phyloP scores from a whole-genome alignment of 495 filamentous ascomycete genomes.

The Emericellopsis terricola region DNA sequence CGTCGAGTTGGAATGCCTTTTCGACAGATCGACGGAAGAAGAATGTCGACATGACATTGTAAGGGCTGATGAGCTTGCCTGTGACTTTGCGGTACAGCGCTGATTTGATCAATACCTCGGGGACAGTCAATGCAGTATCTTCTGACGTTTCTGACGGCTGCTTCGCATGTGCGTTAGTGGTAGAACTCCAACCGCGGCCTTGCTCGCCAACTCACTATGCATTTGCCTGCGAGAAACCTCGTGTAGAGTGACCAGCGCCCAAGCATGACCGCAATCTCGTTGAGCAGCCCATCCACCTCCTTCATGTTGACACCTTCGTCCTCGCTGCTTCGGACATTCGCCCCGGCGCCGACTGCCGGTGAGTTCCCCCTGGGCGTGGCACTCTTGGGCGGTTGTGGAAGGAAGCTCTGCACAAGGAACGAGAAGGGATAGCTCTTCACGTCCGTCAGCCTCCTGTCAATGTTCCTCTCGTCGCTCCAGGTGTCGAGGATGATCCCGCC shows the following conservation, averaged over 20 bases:
- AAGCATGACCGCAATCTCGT: slow-evolving; percentile 79
- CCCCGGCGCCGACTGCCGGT: slow-evolving; percentile 39
- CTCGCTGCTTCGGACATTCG: slow-evolving; percentile 37
- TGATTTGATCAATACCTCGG: slow-evolving; percentile 55
- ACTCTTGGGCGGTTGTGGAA: slow-evolving; percentile 41
- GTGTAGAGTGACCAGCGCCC: slow-evolving; percentile 85
- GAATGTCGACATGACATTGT: slow-evolving; percentile 80
- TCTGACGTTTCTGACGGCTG: slow-evolving; percentile 18
- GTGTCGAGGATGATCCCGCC: slow-evolving; percentile 94
- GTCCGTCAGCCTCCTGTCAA: slow-evolving; percentile 77
- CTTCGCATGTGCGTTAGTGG: slow-evolving; percentile 14
- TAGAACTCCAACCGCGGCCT: background rate
- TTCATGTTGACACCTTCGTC: slow-evolving; percentile 93
- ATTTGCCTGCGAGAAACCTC: slow-evolving; percentile 74
- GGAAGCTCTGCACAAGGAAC: slow-evolving; percentile 87
- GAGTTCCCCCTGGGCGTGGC: slow-evolving; percentile 38
- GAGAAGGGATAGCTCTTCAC: slow-evolving; percentile 94
- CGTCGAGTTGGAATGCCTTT: slow-evolving; percentile 96
- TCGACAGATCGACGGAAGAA: slow-evolving; percentile 93
- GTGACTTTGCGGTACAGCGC: slow-evolving; percentile 57
- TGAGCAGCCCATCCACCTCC: slow-evolving; percentile 72
- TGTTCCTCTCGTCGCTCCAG: slow-evolving; percentile 73
- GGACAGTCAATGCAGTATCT: slow-evolving; percentile 35
- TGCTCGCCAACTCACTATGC: slow-evolving; percentile 34
- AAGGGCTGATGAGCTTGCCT: slow-evolving; percentile 52